Evolutionary conservation across 306 rosid genomes (phyloP), one percentile per base, ranked within the genome.

Genomic region (Luffa acutangula): DNA sequence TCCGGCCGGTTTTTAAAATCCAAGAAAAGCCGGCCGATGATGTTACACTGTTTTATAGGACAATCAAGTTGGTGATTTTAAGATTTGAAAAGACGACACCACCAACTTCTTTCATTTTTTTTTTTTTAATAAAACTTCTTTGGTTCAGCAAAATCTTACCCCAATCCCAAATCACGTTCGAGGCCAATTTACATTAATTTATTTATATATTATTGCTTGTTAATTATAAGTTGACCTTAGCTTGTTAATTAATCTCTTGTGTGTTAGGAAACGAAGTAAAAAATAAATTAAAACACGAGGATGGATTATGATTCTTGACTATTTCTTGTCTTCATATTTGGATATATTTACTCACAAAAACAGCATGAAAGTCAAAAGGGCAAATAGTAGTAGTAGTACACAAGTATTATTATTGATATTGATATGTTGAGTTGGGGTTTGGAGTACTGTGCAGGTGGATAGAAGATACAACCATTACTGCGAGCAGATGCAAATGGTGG

Each of bases 401-500:
- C 42, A 39, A 39, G 42, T 39, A 3, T 25, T 25, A 39, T 39
- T 46, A 51, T 51, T 52, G n/a, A 14, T 15, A 5, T 12, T 64
- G 45, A 34, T 36, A 6, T 14, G 17, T 49, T 13, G 25, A 5
- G 10, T 59, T 21, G 33, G 42, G 49, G 21, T 42, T 8, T 20
- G 17, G 15, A 1, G 39, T 10, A 9, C 31, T 25, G 14, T 71
- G 34, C 87, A 96, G 99, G 97, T 96, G 81, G 99, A 96, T 15
- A 57, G 97, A 33, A 88, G 99, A 86, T 96, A 93, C 89, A 91
- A 90, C 84, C 92, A 93, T 85, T 96, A 96, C 80, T 90, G 99
- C 49, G 98, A 96, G 59, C 99, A 96, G 70, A 93, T 96, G 99
- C 97, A 93, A 58, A 90, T 91, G 94, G 99, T 96, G 48, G 96